Base-by-base conservation (phyloP, 1,139 yeast species). In the Pneumocystis sp. region DNA sequence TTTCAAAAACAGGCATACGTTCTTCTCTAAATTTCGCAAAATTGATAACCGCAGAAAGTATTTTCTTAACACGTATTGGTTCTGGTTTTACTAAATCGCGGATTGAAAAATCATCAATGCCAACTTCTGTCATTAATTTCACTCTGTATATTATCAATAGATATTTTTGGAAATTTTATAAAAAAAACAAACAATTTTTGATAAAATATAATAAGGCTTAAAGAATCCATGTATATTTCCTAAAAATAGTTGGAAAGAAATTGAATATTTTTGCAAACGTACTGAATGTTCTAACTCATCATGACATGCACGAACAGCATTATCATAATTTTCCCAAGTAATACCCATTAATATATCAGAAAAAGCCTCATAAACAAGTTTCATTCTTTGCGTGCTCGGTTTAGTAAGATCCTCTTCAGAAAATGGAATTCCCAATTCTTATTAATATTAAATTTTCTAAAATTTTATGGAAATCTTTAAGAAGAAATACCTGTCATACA, bases 11-110 rank as follows among this genome's bases (percentile, higher is more conserved):
- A 29, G 79, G 81, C 73, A 87, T 82, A 66, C 87, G 84, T 69
- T 85, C 88, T 71, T 89, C 96, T 70, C 96, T 80, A 71, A 87
- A 89, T 67, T 95, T 77, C 1, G 95, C 95, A 77, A 83, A 90
- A 73, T 90, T 89, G 21, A 89, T 87, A 64, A 90, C 85, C 0
- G 95, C 95, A 73, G 96, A 88, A 40, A 90, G 75, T 25, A 88
- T 80, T 63, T 95, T 78, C 69, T 84, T 77, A 2, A 84, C 79
- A 66, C 95, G 77, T 63, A 74, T 75, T 0, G 88, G 80, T 34
- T 89, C 96, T 0, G 97, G 97, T 68, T 80, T 83, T 63, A 80
- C 77, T 59, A 82, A 77, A 75, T 90, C 97, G 76, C 82, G 79
- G 65, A 89, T 78, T 61, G 85, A 81, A 71, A 89, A 87, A 74